A percentile compares a stretch with the other conserved stretches of the same genome.
Evolutionary conservation across 352 stramenopile genomes (phyloP).

Genomic region (Globisporangium nagaii): DNA sequence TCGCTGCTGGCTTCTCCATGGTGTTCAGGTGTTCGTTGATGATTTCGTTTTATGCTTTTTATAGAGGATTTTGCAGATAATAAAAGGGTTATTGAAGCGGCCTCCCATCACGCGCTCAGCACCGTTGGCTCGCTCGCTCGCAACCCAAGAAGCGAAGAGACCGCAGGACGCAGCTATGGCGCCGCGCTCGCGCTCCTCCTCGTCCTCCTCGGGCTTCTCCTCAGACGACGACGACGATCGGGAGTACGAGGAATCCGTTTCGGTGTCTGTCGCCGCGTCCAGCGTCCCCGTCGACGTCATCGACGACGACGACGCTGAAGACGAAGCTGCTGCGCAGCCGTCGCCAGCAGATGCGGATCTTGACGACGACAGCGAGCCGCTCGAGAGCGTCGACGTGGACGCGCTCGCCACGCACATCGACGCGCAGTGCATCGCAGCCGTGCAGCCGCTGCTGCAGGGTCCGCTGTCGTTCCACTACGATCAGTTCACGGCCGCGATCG

Average conservation of each 20-base stretch:
- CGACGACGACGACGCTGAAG: constrained; percentile 14
- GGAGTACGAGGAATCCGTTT: background rate
- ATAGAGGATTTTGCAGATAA: too few relatives aligned
- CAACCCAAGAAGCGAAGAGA: background rate
- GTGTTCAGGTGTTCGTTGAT: too few relatives aligned
- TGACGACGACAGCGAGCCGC: background rate
- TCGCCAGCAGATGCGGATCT: background rate
- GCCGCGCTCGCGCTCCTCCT: background rate
- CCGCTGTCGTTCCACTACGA: constrained; percentile 26
- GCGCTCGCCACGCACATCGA: background rate
- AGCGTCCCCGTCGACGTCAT: constrained; percentile 25
- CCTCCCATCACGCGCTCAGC: too few relatives aligned
- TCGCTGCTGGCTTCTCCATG: too few relatives aligned
- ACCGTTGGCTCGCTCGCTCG: background rate
- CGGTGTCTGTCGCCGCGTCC: background rate
- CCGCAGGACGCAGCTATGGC: too few relatives aligned
- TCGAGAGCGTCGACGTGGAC: background rate
- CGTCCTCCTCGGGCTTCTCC: constrained; percentile 42
- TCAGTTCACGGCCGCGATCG: constrained; percentile 25
- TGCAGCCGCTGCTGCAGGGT: constrained; percentile 8
- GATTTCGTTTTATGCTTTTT: too few relatives aligned
- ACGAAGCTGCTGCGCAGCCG: background rate
- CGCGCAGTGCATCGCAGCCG: constrained; percentile 11
- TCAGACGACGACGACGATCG: constrained; percentile 35
- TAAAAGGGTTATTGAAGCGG: too few relatives aligned